Evolutionary conservation across 2,329 filamentous ascomycete genomes (phyloP), one percentile per base, ranked within the genome.

Genomic region (Claviceps quebecensis): DNA sequence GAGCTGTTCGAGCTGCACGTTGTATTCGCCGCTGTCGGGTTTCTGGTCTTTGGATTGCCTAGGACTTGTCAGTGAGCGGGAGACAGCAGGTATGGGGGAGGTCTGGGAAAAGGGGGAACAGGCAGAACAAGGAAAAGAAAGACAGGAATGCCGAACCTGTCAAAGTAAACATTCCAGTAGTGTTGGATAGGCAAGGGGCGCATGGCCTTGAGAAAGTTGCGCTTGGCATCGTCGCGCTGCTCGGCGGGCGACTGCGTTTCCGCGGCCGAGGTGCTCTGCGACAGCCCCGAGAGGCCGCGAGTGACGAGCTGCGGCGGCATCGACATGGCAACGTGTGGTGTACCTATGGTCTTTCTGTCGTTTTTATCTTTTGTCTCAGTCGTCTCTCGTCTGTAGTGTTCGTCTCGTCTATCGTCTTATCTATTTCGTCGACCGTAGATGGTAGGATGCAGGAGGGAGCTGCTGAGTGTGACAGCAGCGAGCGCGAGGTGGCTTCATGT

Each of bases 191-290:
- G 81, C 57, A 89, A 73, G 49, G 84, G 76, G 50, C 87, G 75
- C 73, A 80, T 83, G 29, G 81, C 76, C 67, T 87, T 82, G 59
- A 87, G 75, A 67, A 90, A 86, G 72, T 89, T 89, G 71, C 85
- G 81, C 80, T 89, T 89, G 52, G 85, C 85, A 67, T 84, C 81
- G 66, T 86, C 84, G 61, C 86, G 83, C 66, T 81, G 76, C 61
- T 83, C 80, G 51, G 86, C 84, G 26, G 86, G 84, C 9, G 85
- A 86, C 56, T 75, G 72, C 53, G 79, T 79, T 54, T 74, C 75
- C 62, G 78, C 79, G 47, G 76, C 69, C 55, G 78, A 74, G 58
- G 75, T 73, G 65, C 74, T 73, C 63, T 82, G 75, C 52, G 78
- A 76, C 53, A 83, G 74, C 53, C 72, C 71, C 36, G 83, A 80